Evolutionary conservation across 2,329 filamentous ascomycete genomes (phyloP), one percentile per base, ranked within the genome.

Genomic region (Beauveria varroae): DNA sequence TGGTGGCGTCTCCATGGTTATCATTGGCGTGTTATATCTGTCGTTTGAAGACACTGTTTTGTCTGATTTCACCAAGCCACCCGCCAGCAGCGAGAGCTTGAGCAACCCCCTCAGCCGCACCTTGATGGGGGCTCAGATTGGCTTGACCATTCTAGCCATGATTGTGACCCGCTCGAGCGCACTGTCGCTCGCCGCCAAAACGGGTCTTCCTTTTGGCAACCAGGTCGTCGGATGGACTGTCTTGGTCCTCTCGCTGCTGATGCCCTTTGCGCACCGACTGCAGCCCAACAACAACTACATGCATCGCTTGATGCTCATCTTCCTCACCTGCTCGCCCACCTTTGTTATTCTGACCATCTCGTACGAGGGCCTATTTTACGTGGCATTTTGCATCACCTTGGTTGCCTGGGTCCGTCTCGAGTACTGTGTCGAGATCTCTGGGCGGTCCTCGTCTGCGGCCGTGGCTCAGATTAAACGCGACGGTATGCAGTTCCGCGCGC

Each of bases 281-380:
- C 86, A 90, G 65, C 88, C 91, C 1, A 95, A 91, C 72, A 88
- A 81, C 66, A 87, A 97, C 75, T 97, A 98, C 73, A 84, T 98
- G 66, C 93, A 98, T 73, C 87, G 93, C 26, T 79, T 99, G 4
- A 82, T 93, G 66, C 85, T 96, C 67, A 86, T 97, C 59, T 99
- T 98, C 77, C 80, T 99, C 54, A 90, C 93, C 5, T 98, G 96
- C 71, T 89, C 93, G 0, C 95, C 95, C 0, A 89, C 89, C 1
- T 99, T 98, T 74, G 89, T 99, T 70, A 93, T 99, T 69, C 84
- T 99, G 56, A 96, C 93, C 8, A 97, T 98, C 67, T 97, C 93
- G 0, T 99, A 96, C 76, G 95, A 99, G 74, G 93, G 93, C 0
- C 81, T 99, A 2, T 99, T 99, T 74, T 99, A 98, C 74, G 85